phyloP scores from a whole-genome alignment of 2,329 filamentous ascomycete genomes.

The Alternaria gansuensis region DNA sequence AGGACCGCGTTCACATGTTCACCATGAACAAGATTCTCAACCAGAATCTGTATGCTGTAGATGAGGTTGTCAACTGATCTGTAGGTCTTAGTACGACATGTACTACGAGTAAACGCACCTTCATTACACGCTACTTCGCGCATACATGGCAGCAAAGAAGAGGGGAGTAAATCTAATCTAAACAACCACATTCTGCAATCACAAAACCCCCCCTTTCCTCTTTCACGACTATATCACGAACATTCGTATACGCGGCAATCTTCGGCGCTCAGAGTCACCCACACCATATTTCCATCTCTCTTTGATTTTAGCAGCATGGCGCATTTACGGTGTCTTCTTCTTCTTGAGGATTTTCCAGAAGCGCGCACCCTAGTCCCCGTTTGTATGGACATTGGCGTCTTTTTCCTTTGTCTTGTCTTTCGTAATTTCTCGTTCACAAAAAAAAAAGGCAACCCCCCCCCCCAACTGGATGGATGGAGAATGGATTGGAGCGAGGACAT shows the following conservation, averaged over 20 bases:
- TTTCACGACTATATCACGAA: slow-evolving; percentile 13
- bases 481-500: not conserved
- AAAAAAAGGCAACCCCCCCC: not conserved
- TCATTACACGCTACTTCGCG: not conserved
- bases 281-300: not conserved
- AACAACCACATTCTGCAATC: slow-evolving; percentile 1
- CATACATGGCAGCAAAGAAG: not conserved
- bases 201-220: not conserved
- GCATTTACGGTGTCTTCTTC: slow-evolving; percentile 18
- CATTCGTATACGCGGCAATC: not conserved
- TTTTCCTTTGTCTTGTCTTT: not conserved
- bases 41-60: slow-evolving; percentile 85
- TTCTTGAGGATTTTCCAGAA: not conserved
- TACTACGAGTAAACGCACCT: not conserved
- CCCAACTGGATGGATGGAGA: not conserved
- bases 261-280: slow-evolving; percentile 4
- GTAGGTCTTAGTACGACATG: not conserved
- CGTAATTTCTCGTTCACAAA: not conserved
- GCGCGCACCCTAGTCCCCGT: slow-evolving; percentile 6
- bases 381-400: slow-evolving; percentile 2
- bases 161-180: slow-evolving; percentile 7
- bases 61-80: slow-evolving; percentile 61
- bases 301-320: slow-evolving; percentile 27
- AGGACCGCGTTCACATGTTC: slow-evolving; percentile 95
- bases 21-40: slow-evolving; percentile 98